Conservation (phyloP, 2,329 filamentous ascomycete species). For the Metarhizium album region DNA sequence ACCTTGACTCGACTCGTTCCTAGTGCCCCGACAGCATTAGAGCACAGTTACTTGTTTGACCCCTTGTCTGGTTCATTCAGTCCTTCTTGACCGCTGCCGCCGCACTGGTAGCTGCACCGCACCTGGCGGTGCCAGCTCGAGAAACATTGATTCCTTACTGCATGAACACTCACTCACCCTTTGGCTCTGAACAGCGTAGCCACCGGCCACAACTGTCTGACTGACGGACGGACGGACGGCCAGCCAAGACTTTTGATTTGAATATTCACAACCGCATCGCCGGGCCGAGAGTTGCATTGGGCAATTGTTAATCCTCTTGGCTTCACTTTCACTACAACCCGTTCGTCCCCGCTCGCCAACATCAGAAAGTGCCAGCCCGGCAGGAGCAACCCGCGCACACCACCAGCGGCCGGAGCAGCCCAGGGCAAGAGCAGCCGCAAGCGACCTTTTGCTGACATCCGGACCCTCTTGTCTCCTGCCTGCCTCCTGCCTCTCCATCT, state of each 20-base stretch:
- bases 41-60: background rate
- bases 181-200: background rate
- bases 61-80: background rate
- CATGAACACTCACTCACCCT: background rate
- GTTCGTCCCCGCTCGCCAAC: too few relatives aligned
- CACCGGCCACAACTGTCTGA: background rate
- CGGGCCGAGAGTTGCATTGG: background rate
- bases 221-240: too few relatives aligned
- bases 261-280: too few relatives aligned
- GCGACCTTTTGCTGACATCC: background rate
- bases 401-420: background rate
- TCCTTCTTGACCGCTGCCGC: background rate
- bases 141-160: too few relatives aligned
- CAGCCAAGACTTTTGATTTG: too few relatives aligned
- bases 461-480: constrained; percentile 1
- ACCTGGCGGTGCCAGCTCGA: background rate
- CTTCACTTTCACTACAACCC: background rate
- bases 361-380: too few relatives aligned
- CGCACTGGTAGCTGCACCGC: background rate
- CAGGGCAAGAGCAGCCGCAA: background rate
- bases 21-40: background rate
- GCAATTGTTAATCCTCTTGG: background rate
- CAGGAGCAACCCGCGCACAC: background rate
- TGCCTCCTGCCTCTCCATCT: background rate
- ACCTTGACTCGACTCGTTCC: constrained; percentile 20